A percentile compares a stretch with the other conserved stretches of the same genome.
phyloP scores from a whole-genome alignment of 768 basidiomycete species.

The Cystofilobasidium bisporidii region DNA sequence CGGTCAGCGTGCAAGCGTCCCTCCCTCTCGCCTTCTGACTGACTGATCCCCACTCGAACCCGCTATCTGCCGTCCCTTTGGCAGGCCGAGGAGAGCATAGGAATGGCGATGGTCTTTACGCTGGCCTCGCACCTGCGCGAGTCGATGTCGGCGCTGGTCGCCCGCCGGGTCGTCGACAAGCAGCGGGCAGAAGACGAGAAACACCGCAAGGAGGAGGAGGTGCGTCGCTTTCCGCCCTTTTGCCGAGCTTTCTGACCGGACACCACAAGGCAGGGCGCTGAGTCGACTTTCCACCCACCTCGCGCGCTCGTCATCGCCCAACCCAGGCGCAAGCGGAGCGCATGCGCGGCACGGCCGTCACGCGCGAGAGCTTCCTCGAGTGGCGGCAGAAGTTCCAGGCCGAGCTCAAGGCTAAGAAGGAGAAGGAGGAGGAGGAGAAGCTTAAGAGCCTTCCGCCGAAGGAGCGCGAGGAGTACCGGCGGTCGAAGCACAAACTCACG shows the following conservation, averaged over 20 bases:
- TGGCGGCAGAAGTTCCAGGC: conserved; percentile 75
- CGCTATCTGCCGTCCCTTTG: no score
- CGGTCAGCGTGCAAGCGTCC: not conserved
- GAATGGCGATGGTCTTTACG: conserved; percentile 96
- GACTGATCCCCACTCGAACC: no score
- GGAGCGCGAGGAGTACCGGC: conserved; percentile 77
- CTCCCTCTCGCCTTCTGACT: no score
- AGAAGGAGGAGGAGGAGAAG: conserved; percentile 66
- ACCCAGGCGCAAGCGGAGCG: conserved; percentile 72
- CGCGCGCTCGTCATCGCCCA: no score
- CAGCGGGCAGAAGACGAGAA: conserved; percentile 60
- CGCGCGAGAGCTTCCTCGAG: conserved; percentile 61
- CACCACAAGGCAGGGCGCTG: no score
- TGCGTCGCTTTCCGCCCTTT: conserved; percentile 41
- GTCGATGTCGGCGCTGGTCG: conserved; percentile 56
- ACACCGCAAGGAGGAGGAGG: conserved; percentile 66
- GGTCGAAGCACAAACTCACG: conserved; percentile 51
- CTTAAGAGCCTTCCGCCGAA: conserved; percentile 61
- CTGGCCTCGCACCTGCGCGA: conserved; percentile 78
- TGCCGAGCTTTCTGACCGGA: no score
- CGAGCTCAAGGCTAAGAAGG: conserved; percentile 53
- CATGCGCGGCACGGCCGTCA: conserved; percentile 87
- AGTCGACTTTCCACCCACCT: no score
- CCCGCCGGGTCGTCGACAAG: conserved; percentile 50
- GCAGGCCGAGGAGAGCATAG: conserved; percentile 38